Base-by-base conservation (phyloP, 192 early-diverging fungal species). In the Neocallimastix lanati region DNA sequence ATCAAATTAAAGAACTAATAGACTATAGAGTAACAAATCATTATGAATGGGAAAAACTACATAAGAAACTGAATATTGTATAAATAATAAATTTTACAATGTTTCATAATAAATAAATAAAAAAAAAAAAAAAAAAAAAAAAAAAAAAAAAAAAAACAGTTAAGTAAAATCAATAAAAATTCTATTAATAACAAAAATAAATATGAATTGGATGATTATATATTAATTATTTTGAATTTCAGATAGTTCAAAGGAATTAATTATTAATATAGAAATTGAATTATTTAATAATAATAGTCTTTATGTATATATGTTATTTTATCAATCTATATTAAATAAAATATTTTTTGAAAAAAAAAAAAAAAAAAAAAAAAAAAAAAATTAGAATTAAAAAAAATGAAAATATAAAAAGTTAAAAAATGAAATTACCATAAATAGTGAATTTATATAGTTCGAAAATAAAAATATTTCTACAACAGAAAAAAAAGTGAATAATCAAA, bases 151-250 rank as follows among this genome's bases (percentile, higher is more conserved):
- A 21, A 36, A 13, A 77, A 16, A 2, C 0, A 21, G 16, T 3
- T 5, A 30, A 16, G 12, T 25, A 21, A 77, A 35, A 36, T 7
- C 4, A 30, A 16, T 38, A 14, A n/a, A 12, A 28, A 4, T 13
- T 13, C 1, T 7, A 13, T 13, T 14, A 37, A 1, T 37, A 37
- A 37, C 13, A 37, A 5, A 12, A 67, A 5, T 21, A 27, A 67
- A n/a, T 25, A 21, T 9, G 25, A 27, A 67, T 67, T 67, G n/a
- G 50, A 67, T n/a, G 30, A 33, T 21, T 33, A 78, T n/a, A n/a
- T n/a, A n/a, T 40, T 16, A 80, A 33, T 93, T 92, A 92, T 92
- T 90, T 83, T 80, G 90, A 76, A 86, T 93, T 29, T 92, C 91
- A 1, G 92, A 93, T 81, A 84, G 83, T 27, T 78, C 82, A 1